Evolutionary conservation across 202 grass and related monocot genomes (phyloP).

Genomic region (Zoysia matrella): DNA sequence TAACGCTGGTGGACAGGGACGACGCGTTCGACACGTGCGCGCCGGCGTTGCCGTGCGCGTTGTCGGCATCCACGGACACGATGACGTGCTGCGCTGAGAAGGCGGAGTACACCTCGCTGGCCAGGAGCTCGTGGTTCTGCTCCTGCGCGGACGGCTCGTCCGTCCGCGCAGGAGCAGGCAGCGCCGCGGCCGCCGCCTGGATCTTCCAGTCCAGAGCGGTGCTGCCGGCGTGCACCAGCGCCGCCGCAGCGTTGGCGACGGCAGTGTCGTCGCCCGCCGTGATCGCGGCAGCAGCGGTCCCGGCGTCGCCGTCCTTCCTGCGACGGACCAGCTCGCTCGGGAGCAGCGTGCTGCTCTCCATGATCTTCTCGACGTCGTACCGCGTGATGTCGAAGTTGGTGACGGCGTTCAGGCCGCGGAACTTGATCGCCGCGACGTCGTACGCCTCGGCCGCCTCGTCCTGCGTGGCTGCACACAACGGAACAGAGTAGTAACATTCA

Average conservation of each 20-base stretch:
- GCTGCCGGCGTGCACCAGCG: constrained; percentile 37
- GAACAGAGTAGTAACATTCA: no score
- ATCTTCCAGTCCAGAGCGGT: constrained; percentile 30
- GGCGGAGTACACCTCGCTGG: constrained; percentile 51
- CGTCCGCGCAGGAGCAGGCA: no score
- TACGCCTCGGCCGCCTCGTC: constrained; percentile 97
- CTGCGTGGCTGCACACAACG: constrained; percentile 64
- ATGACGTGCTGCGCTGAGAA: constrained; percentile 53
- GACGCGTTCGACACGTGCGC: constrained; percentile 50
- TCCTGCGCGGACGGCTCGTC: neutral
- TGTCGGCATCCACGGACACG: constrained; percentile 24
- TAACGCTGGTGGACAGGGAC: constrained; percentile 47
- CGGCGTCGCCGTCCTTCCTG: constrained; percentile 25
- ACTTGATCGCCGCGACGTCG: constrained; percentile 69
- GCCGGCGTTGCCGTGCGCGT: neutral
- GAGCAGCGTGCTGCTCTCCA: constrained; percentile 40
- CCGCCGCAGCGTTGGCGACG: neutral
- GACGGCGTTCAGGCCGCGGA: no score
- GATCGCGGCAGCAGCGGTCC: no score
- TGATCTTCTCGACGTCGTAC: no score
- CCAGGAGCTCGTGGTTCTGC: constrained; percentile 27
- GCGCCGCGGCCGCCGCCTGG: neutral
- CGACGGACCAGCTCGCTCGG: constrained; percentile 64
- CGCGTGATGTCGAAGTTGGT: no score
- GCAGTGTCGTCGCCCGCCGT: neutral